Evolutionary conservation across 139 green algal species (phyloP), one percentile per base, ranked within the genome.

Genomic region (Monoraphidium neglectum): DNA sequence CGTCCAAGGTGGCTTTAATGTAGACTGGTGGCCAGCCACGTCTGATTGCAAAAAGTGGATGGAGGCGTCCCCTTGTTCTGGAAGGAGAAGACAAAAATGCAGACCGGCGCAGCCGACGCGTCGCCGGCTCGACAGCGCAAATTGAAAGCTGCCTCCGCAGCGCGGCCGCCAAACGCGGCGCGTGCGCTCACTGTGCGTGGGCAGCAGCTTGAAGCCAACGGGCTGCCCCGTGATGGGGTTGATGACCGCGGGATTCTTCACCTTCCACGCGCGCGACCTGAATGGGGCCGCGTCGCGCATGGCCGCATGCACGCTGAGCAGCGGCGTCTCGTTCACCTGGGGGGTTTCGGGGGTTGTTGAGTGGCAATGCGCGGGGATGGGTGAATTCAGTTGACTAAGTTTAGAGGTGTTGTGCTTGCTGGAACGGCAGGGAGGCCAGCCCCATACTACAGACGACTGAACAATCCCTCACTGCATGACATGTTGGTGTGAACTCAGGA

Each of bases 141-240:
- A 59, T 24, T 4, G 43, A 35, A 24, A 56, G 37, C 35, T 51
- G 64, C n/a, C n/a, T n/a, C n/a, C n/a, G n/a, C n/a, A n/a, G n/a
- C n/a, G n/a, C n/a, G n/a, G n/a, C n/a, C n/a, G n/a, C n/a, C n/a
- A n/a, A n/a, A n/a, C n/a, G n/a, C n/a, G n/a, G n/a, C n/a, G n/a
- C n/a, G n/a, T n/a, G n/a, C n/a, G n/a, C n/a, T n/a, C n/a, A n/a
- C 8, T 21, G 43, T 51, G 43, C 8, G 26, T 53, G 12, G 90
- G 87, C 69, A 95, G 72, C 33, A 97, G 87, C 83, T 95, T 95
- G 77, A 85, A 95, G 4, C 74, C 80, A 28, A 95, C 85, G 10
- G 90, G 87, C 49, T 82, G 68, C 32, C 82, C 80, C n/a, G 82
- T 90, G 32, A 92, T 79, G 18, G 81, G 81, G 78, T 93, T 92